phyloP scores from a whole-genome alignment of 805 yeast genomes.

The Teunomyces tritomae region DNA sequence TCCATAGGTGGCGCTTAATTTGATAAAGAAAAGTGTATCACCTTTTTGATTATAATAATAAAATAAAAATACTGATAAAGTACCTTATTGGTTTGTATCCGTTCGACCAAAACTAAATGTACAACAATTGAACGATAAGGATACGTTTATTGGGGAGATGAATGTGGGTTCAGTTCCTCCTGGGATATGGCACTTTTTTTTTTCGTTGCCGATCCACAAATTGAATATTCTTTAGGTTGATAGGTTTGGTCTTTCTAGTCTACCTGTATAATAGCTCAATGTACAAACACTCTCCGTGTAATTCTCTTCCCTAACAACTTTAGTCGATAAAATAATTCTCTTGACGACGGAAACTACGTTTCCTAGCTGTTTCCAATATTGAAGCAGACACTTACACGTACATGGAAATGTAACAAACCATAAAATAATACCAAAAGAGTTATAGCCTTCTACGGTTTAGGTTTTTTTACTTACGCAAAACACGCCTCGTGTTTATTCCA shows the following conservation, averaged over 20 bases:
- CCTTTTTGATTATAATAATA: too few species aligned
- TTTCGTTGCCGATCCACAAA: background rate
- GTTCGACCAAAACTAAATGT: too few species aligned
- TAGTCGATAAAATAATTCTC: background rate
- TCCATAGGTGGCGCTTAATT: background rate
- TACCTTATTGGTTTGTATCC: too few species aligned
- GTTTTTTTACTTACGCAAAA: background rate
- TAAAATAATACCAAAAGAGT: background rate
- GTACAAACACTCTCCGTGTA: background rate
- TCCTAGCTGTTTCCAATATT: background rate
- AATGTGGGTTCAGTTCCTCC: background rate
- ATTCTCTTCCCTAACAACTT: background rate
- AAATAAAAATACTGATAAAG: too few species aligned
- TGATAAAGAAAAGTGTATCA: too few species aligned
- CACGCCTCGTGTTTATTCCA: background rate
- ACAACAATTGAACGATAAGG: too few species aligned
- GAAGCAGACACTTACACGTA: too few species aligned
- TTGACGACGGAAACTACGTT: background rate
- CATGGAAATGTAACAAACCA: too few species aligned
- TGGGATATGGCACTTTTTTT: background rate
- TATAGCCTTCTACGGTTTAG: background rate
- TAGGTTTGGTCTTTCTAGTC: background rate
- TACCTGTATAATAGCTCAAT: background rate
- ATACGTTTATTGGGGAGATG: too few species aligned
- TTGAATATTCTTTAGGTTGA: background rate